Evolutionary conservation across 352 stramenopile genomes (phyloP).

Genomic region (Pythium aquatile): DNA sequence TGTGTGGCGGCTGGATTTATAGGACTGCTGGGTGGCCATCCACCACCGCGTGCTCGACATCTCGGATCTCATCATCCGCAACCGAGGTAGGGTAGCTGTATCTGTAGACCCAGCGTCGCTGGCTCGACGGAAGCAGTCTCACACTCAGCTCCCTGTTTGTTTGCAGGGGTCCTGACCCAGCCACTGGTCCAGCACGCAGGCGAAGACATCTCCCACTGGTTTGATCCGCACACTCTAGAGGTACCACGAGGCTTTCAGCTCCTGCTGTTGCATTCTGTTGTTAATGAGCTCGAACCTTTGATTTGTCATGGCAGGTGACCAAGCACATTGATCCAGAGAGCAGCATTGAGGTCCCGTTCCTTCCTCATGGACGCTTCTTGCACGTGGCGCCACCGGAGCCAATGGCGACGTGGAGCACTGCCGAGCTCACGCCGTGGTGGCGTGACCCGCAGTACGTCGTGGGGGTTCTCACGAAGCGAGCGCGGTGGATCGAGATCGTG

Average conservation of each 20-base stretch:
- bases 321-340: conserved; percentile 76
- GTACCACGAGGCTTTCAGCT: conserved; percentile 24
- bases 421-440: conserved; percentile 87
- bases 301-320: conserved; percentile 46
- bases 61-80: conserved; percentile 63
- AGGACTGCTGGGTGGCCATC: conserved; percentile 82
- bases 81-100: conserved; percentile 38
- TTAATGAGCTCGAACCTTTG: too few species aligned
- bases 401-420: conserved; percentile 67
- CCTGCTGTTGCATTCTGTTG: background rate
- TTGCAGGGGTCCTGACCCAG: conserved; percentile 66
- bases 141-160: background rate
- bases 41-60: conserved; percentile 83
- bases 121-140: too few species aligned
- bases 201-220: conserved; percentile 92
- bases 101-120: too few species aligned
- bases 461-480: conserved; percentile 64
- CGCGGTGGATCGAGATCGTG: conserved; percentile 82
- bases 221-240: conserved; percentile 70
- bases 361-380: conserved; percentile 84
- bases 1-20: background rate
- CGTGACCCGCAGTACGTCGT: conserved; percentile 71
- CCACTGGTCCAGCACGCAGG: conserved; percentile 82
- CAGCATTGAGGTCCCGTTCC: conserved; percentile 74
- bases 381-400: conserved; percentile 85